A percentile compares a stretch with the other conserved stretches of the same genome.
phyloP scores from a whole-genome alignment of 805 yeast species.

The Sporopachydermia quercuum region DNA sequence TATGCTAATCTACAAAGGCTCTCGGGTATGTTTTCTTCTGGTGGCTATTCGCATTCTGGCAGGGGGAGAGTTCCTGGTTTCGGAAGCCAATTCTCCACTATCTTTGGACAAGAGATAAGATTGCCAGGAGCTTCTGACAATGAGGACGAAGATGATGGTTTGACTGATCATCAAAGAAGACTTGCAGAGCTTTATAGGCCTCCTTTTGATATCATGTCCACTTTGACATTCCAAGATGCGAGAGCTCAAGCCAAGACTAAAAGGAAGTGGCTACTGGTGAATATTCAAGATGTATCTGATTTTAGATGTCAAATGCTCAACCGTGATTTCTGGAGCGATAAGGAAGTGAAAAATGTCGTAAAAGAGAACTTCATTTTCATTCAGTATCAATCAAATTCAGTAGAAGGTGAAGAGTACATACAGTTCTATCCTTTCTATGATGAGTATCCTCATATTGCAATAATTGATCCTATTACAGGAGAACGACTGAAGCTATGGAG shows the following conservation, averaged over 20 bases:
- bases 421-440: constrained; percentile 57
- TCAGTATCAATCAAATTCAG: constrained; percentile 72
- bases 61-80: constrained; percentile 3
- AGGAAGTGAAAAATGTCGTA: constrained; percentile 47
- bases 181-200: constrained; percentile 80
- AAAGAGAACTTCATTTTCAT: constrained; percentile 61
- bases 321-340: constrained; percentile 83
- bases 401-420: constrained; percentile 53
- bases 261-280: constrained; percentile 73
- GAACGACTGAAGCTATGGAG: constrained; percentile 73
- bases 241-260: constrained; percentile 45
- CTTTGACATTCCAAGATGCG: constrained; percentile 48
- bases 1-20: constrained; percentile 12
- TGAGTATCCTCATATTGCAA: constrained; percentile 72
- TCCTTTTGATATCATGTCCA: constrained; percentile 78
- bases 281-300: constrained; percentile 74
- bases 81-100: not conserved
- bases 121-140: constrained; percentile 25
- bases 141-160: constrained; percentile 25
- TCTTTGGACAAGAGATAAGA: constrained; percentile 2
- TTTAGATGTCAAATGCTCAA: constrained; percentile 83
- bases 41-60: constrained; percentile 7
- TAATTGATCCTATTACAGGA: constrained; percentile 90
- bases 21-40: constrained; percentile 10
- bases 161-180: constrained; percentile 43